Evolutionary conservation across 805 yeast genomes (phyloP).

Genomic region (Yueomyces sinensis): DNA sequence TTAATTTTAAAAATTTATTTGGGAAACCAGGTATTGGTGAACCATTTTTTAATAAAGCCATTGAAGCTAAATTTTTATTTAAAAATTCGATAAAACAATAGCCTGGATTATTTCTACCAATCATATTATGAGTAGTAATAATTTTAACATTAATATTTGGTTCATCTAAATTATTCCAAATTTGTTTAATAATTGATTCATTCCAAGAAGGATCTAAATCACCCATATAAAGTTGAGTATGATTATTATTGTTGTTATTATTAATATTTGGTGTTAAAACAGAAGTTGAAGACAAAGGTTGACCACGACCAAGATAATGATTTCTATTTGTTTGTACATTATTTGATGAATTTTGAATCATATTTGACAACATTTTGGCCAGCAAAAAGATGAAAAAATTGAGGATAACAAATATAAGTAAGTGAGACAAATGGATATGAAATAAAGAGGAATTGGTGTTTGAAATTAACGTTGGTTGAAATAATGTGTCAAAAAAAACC

Average conservation of each 20-base stretch:
- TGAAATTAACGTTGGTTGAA: too few species aligned
- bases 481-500: too few species aligned
- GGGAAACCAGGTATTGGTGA: conserved; percentile 46
- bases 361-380: neutral
- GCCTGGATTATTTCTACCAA: conserved; percentile 40
- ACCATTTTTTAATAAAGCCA: conserved; percentile 59
- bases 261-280: too few species aligned
- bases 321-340: too few species aligned
- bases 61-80: conserved; percentile 42
- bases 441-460: too few species aligned
- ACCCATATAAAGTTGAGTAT: conserved; percentile 64
- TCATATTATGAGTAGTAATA: conserved; percentile 42
- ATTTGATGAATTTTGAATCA: too few species aligned
- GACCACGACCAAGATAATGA: too few species aligned
- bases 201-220: conserved; percentile 80
- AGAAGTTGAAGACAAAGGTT: too few species aligned
- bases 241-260: neutral
- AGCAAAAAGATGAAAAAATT: neutral
- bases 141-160: conserved; percentile 46
- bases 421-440: neutral
- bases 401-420: neutral
- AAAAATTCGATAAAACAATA: conserved; percentile 77
- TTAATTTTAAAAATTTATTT: conserved; percentile 48
- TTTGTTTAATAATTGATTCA: conserved; percentile 47
- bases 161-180: conserved; percentile 67